phyloP scores from a whole-genome alignment of 1,139 yeast species.

The Geotrichum armillariae region DNA sequence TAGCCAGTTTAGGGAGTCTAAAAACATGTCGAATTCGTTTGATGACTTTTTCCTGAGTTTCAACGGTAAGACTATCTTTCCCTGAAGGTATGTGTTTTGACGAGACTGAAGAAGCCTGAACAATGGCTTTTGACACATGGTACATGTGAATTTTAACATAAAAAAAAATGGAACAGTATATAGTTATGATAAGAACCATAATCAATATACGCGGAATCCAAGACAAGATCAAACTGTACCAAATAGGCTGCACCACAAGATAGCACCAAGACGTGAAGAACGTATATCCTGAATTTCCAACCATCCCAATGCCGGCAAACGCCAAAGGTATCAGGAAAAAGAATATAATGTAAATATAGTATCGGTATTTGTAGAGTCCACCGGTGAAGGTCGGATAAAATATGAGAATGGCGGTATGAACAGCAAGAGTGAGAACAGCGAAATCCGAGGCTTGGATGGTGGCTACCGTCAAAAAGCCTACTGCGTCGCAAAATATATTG shows the following conservation, averaged over 20 bases:
- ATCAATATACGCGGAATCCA: constrained; percentile 83
- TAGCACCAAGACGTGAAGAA: constrained; percentile 76
- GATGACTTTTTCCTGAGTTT: neutral
- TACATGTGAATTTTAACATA: constrained; percentile 53
- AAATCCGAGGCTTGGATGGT: constrained; percentile 86
- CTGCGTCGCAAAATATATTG: constrained; percentile 59
- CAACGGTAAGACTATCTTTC: neutral
- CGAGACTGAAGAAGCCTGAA: constrained; percentile 24
- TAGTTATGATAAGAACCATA: constrained; percentile 58
- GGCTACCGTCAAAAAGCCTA: constrained; percentile 83
- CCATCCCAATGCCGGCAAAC: constrained; percentile 73
- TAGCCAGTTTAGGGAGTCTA: neutral
- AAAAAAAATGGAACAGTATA: constrained; percentile 70
- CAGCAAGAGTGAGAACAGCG: constrained; percentile 78
- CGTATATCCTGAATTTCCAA: constrained; percentile 39
- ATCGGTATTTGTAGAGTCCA: constrained; percentile 67
- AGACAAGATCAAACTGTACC: constrained; percentile 73
- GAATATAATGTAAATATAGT: constrained; percentile 58
- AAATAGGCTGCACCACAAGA: constrained; percentile 67
- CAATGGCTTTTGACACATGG: constrained; percentile 17
- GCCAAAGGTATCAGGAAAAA: constrained; percentile 59
- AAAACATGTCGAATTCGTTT: neutral
- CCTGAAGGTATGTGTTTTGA: constrained; percentile 27
- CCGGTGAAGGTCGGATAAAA: constrained; percentile 64
- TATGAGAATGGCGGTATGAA: constrained; percentile 76